Conservation (phyloP, 305 asterid genomes). For the Fraxinus sp. region DNA sequence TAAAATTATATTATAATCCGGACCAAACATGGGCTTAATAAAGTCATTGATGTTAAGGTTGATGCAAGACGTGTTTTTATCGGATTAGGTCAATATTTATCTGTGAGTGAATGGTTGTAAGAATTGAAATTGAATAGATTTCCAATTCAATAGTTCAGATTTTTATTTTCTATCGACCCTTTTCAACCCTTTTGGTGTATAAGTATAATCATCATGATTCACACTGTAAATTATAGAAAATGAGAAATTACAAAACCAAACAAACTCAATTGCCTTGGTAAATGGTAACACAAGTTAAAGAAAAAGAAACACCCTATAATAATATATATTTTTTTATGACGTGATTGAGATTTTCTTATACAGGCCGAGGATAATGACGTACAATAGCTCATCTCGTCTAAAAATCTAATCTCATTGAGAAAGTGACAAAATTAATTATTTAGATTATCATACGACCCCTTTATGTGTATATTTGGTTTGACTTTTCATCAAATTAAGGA, state of each 20-base stretch:
- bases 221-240: background rate
- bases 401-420: background rate
- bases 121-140: background rate
- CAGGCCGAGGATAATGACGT: background rate
- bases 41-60: background rate
- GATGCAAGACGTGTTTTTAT: background rate
- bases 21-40: no score
- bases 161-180: background rate
- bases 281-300: background rate
- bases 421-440: background rate
- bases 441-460: background rate
- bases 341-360: background rate
- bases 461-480: background rate
- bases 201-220: background rate
- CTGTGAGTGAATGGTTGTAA: background rate
- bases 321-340: background rate
- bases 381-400: background rate
- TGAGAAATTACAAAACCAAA: background rate
- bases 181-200: background rate
- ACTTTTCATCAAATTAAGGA: background rate
- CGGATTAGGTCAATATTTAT: background rate
- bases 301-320: background rate
- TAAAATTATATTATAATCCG: no score
- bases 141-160: background rate
- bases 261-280: background rate